Evolutionary conservation across 2,329 filamentous ascomycete genomes (phyloP), one percentile per base, ranked within the genome.

Genomic region (Fusarium pseudograminearum): DNA sequence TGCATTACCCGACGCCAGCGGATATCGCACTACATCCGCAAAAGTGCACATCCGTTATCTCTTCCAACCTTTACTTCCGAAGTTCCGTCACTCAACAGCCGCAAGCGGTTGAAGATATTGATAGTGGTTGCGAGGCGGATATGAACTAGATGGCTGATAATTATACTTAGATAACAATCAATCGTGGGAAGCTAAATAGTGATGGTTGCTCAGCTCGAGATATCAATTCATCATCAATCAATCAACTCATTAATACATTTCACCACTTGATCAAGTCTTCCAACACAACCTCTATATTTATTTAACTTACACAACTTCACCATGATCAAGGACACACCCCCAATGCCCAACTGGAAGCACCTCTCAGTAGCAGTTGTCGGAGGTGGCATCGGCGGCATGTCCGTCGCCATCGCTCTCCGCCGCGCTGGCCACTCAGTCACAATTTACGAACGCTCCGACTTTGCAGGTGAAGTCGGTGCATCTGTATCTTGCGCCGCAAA

Each of bases 401-500:
- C 79, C 1, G 81, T 77, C 4, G 83, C 82, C 8, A 82, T 85
- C 34, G 79, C 84, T 1, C 79, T 85, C 15, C 82, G 83, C 6
- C 81, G 82, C 24, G 80, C 81, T 4, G 84, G 84, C 22, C 84
- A 85, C 71, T 51, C 73, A 2, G 83, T 85, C 4, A 90, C 87
- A 22, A 85, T 92, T 66, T 92, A 92, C 73, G 90, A 91, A 74
- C 85, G 86, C 38, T 83, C 85, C 34, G 88, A 92, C 76, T 92
- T 88, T 69, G 89, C 85, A 1, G 89, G 89, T 16, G 90, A 92
- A 74, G 89, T 90, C 0, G 90, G 90, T 15, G 89, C 89, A 0
- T 90, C 89, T 0, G 84, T 91, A 0, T 89, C 86, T 1, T 91
- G 89, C 71, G 90, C 90, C 2, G 89, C 90, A 12, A 92, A 92